phyloP scores from a whole-genome alignment of 192 early-diverging fungal species.

The Backusella parvicylindrica region DNA sequence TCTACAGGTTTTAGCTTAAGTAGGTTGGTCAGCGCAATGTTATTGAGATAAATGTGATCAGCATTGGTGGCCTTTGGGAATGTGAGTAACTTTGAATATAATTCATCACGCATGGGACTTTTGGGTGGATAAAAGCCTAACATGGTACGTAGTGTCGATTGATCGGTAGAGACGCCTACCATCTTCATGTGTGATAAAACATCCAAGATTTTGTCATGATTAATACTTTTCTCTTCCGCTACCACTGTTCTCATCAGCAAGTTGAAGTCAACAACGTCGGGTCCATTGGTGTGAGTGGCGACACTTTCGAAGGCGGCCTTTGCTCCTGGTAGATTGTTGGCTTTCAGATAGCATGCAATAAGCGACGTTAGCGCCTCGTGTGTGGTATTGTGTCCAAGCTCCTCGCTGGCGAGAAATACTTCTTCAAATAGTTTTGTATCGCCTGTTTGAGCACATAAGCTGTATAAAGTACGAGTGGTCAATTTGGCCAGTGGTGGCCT shows the following conservation, averaged over 20 bases:
- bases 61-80: not conserved
- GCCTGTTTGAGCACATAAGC: constrained; percentile 19
- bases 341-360: constrained; percentile 21
- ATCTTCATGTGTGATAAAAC: constrained; percentile 27
- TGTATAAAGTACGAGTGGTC: not conserved
- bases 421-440: not conserved
- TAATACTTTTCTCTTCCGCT: not conserved
- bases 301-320: constrained; percentile 17
- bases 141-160: constrained; percentile 21
- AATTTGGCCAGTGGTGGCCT: not conserved
- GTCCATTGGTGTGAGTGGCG: constrained; percentile 8
- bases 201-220: constrained; percentile 19
- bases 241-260: constrained; percentile 16
- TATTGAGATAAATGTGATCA: constrained; percentile 19
- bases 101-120: not conserved
- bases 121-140: constrained; percentile 9
- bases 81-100: constrained; percentile 1
- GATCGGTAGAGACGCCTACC: constrained; percentile 14
- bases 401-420: not conserved
- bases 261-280: constrained; percentile 32
- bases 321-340: not conserved
- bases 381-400: not conserved
- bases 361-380: constrained; percentile 23
- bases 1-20: not conserved
- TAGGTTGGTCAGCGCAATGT: constrained; percentile 12